Evolutionary conservation across 2,329 filamentous ascomycete genomes (phyloP).

Genomic region (Botrytis aclada): DNA sequence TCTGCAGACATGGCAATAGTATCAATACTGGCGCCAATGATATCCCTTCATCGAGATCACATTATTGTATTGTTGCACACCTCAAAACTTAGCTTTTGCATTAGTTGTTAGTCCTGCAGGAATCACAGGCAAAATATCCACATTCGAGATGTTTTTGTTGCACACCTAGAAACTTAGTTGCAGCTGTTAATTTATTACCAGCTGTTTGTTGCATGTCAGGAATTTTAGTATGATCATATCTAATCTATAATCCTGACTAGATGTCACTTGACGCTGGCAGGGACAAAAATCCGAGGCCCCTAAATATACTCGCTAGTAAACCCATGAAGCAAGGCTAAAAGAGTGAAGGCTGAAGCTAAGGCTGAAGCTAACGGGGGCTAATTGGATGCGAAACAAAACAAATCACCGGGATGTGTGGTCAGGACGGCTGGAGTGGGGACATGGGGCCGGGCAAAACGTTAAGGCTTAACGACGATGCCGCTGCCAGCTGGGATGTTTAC

Average conservation of each 20-base stretch:
- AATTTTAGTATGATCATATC: background rate
- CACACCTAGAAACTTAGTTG: background rate
- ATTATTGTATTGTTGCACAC: slow-evolving; percentile 15
- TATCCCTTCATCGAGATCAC: background rate
- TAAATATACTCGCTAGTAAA: background rate
- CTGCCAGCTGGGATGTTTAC: background rate
- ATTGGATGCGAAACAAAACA: background rate
- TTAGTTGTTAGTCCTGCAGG: background rate
- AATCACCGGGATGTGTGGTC: slow-evolving; percentile 3
- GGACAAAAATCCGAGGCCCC: background rate
- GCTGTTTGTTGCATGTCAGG: background rate
- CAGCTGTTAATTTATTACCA: background rate
- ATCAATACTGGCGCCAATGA: background rate
- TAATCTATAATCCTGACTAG: background rate
- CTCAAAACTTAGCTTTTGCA: slow-evolving; percentile 14
- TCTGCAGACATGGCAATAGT: background rate
- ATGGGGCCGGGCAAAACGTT: background rate
- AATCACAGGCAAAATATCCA: background rate
- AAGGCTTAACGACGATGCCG: slow-evolving; percentile 7
- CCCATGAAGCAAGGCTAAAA: background rate
- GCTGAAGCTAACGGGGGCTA: slow-evolving; percentile 1
- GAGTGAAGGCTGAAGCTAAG: background rate
- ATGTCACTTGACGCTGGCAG: background rate
- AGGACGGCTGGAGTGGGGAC: background rate
- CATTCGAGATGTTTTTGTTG: background rate